A percentile compares a stretch with the other conserved stretches of the same genome.
Evolutionary conservation across 371 early-diverging fungal genomes (phyloP).

Genomic region (Mortierella sp.): DNA sequence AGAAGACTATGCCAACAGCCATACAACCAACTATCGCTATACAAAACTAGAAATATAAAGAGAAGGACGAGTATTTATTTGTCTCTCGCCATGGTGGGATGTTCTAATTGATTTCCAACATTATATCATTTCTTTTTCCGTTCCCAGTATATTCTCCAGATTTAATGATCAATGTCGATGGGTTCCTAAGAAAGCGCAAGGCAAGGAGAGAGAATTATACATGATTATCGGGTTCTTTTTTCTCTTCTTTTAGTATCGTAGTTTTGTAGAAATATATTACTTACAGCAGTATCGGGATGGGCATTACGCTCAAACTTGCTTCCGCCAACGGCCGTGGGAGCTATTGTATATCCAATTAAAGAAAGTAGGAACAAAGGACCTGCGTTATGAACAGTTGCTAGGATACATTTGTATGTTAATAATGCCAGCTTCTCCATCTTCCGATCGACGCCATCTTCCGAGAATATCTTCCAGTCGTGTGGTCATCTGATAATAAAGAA

Average conservation of each 20-base stretch:
- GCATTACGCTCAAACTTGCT: constrained; percentile 90
- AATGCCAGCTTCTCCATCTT: no score
- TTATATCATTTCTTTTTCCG: neutral
- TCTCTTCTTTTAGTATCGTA: neutral
- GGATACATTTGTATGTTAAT: no score
- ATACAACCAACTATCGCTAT: no score
- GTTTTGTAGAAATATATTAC: constrained; percentile 3
- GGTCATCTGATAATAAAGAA: no score
- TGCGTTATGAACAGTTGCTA: neutral
- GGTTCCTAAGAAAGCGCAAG: neutral
- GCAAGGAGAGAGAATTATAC: neutral
- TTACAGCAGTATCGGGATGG: constrained; percentile 62
- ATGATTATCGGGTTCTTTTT: neutral
- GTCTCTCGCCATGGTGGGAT: neutral
- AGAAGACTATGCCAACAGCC: no score
- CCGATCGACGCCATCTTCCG: no score
- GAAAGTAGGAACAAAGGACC: neutral
- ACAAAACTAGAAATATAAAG: neutral
- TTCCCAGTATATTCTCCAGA: neutral
- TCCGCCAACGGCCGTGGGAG: constrained; percentile 82
- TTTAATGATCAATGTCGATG: neutral
- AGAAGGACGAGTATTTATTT: neutral
- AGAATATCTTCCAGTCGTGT: no score
- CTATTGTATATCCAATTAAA: constrained; percentile 55
- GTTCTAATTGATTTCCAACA: neutral